Evolutionary conservation across 345 rosid genomes (phyloP), one percentile per base, ranked within the genome.

Genomic region (Microthlaspi erraticum): DNA sequence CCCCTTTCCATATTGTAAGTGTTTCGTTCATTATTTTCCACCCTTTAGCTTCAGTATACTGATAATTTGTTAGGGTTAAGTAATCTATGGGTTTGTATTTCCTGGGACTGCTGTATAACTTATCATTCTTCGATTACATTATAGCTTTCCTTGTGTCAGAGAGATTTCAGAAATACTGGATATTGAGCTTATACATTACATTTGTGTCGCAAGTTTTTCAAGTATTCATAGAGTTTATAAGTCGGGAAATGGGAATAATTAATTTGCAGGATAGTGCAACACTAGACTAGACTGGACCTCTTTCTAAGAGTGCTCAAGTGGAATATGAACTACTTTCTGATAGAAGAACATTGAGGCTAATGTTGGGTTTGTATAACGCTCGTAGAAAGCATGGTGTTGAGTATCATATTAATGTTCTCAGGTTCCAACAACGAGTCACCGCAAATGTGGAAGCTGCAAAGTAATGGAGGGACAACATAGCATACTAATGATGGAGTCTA

Each of bases 1-100:
- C 58, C 16, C 94, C 97, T 10, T 84, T 88, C 6, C 97, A 91
- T 62, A 88, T 94, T 37, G 94, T 90, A 79, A 16, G 45, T 55
- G 18, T 26, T 65, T 58, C 44, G 9, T 49, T 41, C 58, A n/a
- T 10, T 36, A 1, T 37, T 59, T 29, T 55, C 57, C n/a, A 36
- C n/a, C n/a, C n/a, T 75, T 16, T 33, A 26, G 65, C 53, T 46
- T 63, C 17, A 34, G 32, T 20, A n/a, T 6, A 1, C 62, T 16
- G 2, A 10, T 61, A 11, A 39, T 50, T 43, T 49, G 43, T 13
- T 62, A 46, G 5, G 20, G 32, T 29, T 54, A 8, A 54, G 63
- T 55, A 4, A 33, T 32, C 10, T 50, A 11, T 52, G 23, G n/a
- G 41, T 29, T 49, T 48, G 41, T 5, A 0, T 48, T 7, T 58